These are phyloP conservation scores for Quercus tomentella DNA, from an alignment of 331 rosid genomes.

Conservation along the genomic window DNA sequence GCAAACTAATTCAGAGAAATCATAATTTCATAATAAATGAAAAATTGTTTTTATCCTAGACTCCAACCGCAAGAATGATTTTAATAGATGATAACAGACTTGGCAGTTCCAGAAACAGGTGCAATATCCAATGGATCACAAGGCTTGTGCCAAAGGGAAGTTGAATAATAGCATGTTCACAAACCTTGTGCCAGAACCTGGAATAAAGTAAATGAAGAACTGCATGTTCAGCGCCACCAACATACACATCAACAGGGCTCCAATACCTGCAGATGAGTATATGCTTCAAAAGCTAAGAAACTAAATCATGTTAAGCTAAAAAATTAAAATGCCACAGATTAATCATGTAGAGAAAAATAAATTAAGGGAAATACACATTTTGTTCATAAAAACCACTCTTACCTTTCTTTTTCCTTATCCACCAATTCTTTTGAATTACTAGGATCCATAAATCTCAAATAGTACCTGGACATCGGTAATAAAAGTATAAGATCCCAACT, in stretches of 20 bases:
- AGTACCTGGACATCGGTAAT: constrained; percentile 60
- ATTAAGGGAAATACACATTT: constrained; percentile 9
- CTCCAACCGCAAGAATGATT: neutral
- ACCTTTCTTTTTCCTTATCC: constrained; percentile 72
- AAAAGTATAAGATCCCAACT: neutral
- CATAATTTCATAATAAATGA: neutral
- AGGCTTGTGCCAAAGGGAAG: neutral
- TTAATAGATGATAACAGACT: constrained; percentile 7
- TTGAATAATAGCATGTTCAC: constrained; percentile 7
- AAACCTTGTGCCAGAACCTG: constrained; percentile 99
- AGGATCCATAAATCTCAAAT: constrained; percentile 97
- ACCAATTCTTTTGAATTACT: constrained; percentile 74
- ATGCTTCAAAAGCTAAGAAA: constrained; percentile 1
- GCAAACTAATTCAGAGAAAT: neutral
- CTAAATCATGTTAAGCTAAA: neutral
- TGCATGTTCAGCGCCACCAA: constrained; percentile 99
- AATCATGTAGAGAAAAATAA: constrained; percentile 3
- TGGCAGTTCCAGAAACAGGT: constrained; percentile 5
- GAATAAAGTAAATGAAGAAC: constrained; percentile 97
- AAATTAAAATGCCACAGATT: neutral
- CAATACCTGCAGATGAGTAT: constrained; percentile 62
- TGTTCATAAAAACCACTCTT: constrained; percentile 14
- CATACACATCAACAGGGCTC: constrained; percentile 96
- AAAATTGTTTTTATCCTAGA: constrained; percentile 10
- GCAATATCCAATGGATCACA: neutral